Evolutionary conservation across 148 eudicot species (phyloP).

Genomic region (Diospyros lotus): DNA sequence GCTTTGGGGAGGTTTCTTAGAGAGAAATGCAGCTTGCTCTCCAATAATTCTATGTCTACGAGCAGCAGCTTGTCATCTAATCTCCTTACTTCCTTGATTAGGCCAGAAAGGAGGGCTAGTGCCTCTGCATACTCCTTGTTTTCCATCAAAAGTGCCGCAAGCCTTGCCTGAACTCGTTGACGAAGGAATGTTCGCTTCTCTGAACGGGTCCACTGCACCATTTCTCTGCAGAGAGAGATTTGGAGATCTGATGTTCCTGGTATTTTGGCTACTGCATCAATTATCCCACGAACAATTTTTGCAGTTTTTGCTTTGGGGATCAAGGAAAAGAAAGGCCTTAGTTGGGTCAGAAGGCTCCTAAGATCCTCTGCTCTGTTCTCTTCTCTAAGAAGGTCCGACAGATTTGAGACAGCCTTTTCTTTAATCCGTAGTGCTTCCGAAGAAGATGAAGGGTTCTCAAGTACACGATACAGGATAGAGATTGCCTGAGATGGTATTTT

Average conservation of each 20-base stretch:
- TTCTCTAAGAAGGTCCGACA: slow-evolving; percentile 31
- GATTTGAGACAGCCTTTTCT: slow-evolving; percentile 31
- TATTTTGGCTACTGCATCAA: slow-evolving; percentile 37
- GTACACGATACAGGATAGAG: slow-evolving; percentile 28
- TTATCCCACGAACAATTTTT: slow-evolving; percentile 31
- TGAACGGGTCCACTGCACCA: slow-evolving; percentile 34
- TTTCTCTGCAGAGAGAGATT: slow-evolving; percentile 38
- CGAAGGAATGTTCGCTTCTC: slow-evolving; percentile 41
- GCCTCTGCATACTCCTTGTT: slow-evolving; percentile 39
- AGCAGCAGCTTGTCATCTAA: slow-evolving; percentile 35
- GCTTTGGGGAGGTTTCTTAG: slow-evolving; percentile 39
- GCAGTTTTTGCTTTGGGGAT: slow-evolving; percentile 44
- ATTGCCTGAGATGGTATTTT: slow-evolving; percentile 25
- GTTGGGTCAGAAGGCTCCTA: slow-evolving; percentile 26
- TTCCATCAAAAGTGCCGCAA: slow-evolving; percentile 40
- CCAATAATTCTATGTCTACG: slow-evolving; percentile 35
- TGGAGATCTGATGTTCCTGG: slow-evolving; percentile 37
- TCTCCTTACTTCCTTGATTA: slow-evolving; percentile 38
- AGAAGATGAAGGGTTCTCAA: slow-evolving; percentile 32
- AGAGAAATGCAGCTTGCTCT: slow-evolving; percentile 40
- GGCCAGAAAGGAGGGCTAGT: slow-evolving; percentile 25
- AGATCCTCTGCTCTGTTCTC: slow-evolving; percentile 33
- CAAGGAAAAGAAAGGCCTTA: slow-evolving; percentile 37
- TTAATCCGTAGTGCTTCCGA: slow-evolving; percentile 32
- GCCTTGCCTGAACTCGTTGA: slow-evolving; percentile 37